Evolutionary conservation across 306 rosid genomes (phyloP), one percentile per base, ranked within the genome.

Genomic region (Lathyrus oleraceus): DNA sequence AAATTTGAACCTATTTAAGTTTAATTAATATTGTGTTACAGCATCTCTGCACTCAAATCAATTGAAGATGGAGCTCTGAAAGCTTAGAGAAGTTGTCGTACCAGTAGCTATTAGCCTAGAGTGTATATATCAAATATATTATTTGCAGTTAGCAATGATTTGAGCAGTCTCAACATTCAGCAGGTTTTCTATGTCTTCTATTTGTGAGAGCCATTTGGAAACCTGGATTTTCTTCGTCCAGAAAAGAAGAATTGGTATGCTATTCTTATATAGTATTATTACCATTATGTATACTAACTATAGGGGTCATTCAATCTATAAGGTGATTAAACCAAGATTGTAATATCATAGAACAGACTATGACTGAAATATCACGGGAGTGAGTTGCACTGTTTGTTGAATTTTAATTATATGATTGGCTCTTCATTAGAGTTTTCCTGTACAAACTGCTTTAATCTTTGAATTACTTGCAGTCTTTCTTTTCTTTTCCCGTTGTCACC

Each of bases 31-130:
- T 40, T 81, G 54, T 80, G 72, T 69, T 56, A 28, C 97, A 93
- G 96, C 86, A 57, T 77, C 93, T 67, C 84, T 84, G 87, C 98
- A 85, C 81, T 79, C 87, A 67, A 84, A 88, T 76, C 96, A 90
- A 39, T 73, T 90, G 87, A 88, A 90, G 98, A 90, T 87, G 90
- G 94, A 93, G 85, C 83, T 87, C 66, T 85, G 85, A 93, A 81
- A 76, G 73, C 79, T 27, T 57, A 68, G 49, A 81, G 67, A 70
- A 85, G 75, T 44, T 66, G 61, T 68, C 66, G 72, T 76, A 53
- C 77, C 17, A 9, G 85, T 76, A 83, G 88, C 81, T 79, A 78
- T 27, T 79, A 79, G 87, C 86, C 88, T 81, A 82, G 42, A 76
- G 89, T 90, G 96, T 87, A 85, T 79, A 90, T 90, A 90, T 65